Evolutionary conservation across 1,284 basidiomycete species (phyloP).

Genomic region (Pisolithus thermaeus): DNA sequence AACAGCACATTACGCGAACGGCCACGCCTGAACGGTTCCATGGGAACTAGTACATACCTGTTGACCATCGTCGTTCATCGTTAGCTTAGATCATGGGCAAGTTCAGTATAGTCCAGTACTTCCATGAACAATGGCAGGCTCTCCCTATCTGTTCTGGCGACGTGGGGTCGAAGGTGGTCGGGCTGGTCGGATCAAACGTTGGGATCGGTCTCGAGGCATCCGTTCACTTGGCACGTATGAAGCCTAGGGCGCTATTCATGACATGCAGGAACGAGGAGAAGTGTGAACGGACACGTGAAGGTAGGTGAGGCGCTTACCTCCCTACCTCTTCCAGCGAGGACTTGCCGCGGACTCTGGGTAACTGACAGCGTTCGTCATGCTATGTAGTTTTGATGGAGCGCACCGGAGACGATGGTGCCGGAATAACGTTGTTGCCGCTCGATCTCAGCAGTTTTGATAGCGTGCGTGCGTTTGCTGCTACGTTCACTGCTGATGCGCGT

Average conservation of each 20-base stretch:
- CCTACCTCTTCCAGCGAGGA: no score
- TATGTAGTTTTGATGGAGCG: conserved; percentile 13
- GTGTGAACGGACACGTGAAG: conserved; percentile 17
- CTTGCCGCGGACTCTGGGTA: no score
- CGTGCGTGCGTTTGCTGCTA: conserved; percentile 20
- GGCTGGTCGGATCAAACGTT: conserved; percentile 28
- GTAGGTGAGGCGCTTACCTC: conserved; percentile 12
- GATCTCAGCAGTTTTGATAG: conserved; percentile 18
- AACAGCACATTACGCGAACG: no score
- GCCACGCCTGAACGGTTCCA: no score
- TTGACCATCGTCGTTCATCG: no score
- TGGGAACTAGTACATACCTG: no score
- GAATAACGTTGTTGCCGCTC: conserved; percentile 15
- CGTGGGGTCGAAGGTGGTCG: conserved; percentile 18
- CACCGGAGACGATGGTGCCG: neutral
- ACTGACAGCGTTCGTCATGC: neutral
- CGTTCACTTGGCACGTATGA: conserved; percentile 20
- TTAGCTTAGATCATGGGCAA: conserved; percentile 12
- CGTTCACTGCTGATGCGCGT: conserved; percentile 10
- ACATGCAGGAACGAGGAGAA: conserved; percentile 21
- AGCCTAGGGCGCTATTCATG: conserved; percentile 19
- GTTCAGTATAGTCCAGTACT: conserved; percentile 8
- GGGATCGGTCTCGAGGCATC: conserved; percentile 29
- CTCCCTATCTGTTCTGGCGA: conserved; percentile 15
- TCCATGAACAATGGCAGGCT: conserved; percentile 14